Evolutionary conservation across 2,329 filamentous ascomycete species (phyloP).

Genomic region (Emergomyces orientalis): DNA sequence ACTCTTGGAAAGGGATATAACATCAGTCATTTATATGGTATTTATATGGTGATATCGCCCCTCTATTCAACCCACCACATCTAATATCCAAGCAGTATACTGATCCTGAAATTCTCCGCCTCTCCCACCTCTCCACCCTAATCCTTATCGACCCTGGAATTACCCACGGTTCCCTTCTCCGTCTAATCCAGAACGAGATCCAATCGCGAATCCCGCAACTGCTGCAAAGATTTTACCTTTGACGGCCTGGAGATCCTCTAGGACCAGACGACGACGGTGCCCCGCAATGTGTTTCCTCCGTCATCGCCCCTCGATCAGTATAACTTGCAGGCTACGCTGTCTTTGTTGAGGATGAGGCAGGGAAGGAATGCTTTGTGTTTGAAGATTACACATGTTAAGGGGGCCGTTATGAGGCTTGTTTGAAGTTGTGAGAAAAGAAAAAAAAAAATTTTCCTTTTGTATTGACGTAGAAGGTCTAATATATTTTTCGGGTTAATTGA

Average conservation of each 20-base stretch:
- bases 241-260: slow-evolving; percentile 14
- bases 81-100: neutral
- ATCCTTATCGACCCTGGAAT: slow-evolving; percentile 10
- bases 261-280: slow-evolving; percentile 5
- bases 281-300: slow-evolving; percentile 4
- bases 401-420: slow-evolving; percentile 9
- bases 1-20: neutral
- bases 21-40: neutral
- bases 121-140: slow-evolving; percentile 12
- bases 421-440: neutral
- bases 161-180: slow-evolving; percentile 8
- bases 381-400: slow-evolving; percentile 9
- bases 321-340: slow-evolving; percentile 11
- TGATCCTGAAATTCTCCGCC: slow-evolving; percentile 11
- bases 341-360: slow-evolving; percentile 10
- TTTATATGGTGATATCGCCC: neutral
- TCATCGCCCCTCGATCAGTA: slow-evolving; percentile 11
- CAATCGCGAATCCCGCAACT: slow-evolving; percentile 8
- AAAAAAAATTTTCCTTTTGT: no score
- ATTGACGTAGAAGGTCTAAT: no score
- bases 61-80: neutral
- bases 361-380: slow-evolving; percentile 12
- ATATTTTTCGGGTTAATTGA: neutral
- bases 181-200: slow-evolving; percentile 12
- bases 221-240: slow-evolving; percentile 10